These are phyloP conservation scores for Agrostemma githago DNA, from an alignment of 148 eudicot species.

Conservation along the genomic window DNA sequence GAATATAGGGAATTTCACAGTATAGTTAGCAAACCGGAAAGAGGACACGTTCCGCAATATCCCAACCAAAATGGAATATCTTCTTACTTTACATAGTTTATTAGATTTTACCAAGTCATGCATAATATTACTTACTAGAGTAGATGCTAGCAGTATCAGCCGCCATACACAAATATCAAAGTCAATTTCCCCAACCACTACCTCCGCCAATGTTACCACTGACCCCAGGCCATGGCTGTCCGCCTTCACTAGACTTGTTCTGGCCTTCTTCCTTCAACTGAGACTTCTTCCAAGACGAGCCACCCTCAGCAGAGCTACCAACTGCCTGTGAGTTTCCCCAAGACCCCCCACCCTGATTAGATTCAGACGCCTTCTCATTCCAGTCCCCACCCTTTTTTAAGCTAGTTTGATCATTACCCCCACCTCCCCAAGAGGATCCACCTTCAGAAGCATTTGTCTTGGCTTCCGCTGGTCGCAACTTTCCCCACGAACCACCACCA, in stretches of 20 bases:
- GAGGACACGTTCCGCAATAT: not conserved
- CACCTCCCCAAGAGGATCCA: slow-evolving; percentile 10
- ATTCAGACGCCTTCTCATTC: not conserved
- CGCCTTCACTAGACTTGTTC: slow-evolving; percentile 14
- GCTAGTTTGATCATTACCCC: not conserved
- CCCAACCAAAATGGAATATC: not conserved
- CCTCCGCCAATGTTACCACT: slow-evolving; percentile 17
- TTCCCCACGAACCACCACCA: slow-evolving; percentile 11
- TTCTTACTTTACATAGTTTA: not conserved
- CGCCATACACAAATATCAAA: not conserved
- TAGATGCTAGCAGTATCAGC: not conserved
- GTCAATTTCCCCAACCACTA: slow-evolving; percentile 25
- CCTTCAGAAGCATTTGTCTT: not conserved
- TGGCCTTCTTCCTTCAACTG: not conserved
- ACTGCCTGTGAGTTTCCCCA: slow-evolving; percentile 11
- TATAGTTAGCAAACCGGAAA: no score
- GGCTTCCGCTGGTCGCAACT: not conserved
- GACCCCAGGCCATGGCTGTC: not conserved
- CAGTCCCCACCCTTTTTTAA: not conserved
- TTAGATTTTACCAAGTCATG: not conserved
- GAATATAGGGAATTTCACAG: no score
- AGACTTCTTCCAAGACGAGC: slow-evolving; percentile 3
- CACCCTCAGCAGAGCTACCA: slow-evolving; percentile 9
- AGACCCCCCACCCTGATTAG: slow-evolving; percentile 11
- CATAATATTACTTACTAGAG: not conserved